Evolutionary conservation across 345 rosid genomes (phyloP), one percentile per base, ranked within the genome.

Genomic region (Garcia nutans): DNA sequence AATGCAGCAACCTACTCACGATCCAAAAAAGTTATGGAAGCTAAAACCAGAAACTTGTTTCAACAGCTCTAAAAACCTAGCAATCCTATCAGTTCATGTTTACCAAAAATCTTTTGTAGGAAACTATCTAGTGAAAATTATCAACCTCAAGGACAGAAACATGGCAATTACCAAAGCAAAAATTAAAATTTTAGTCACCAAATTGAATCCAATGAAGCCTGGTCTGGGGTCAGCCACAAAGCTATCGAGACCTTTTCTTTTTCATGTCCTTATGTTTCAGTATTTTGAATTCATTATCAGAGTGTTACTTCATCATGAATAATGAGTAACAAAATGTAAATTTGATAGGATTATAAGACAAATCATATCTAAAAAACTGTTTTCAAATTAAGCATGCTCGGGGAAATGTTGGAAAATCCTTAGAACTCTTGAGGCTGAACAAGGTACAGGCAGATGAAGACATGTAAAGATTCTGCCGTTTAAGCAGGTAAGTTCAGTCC

Each of bases 31-130:
- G n/a, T 37, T 23, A 42, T 41, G 10, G 70, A 23, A 54, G 50
- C 63, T 3, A 33, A 70, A 70, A 70, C 8, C 9, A 33, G 10
- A 42, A 31, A 1, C 23, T 37, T 41, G 11, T 57, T 42, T 42
- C 75, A 58, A 59, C 65, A 58, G 66, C 52, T 45, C 56, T 24
- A 68, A 68, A 59, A 47, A 73, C 26, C 42, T 59, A 17, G 23
- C 26, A 15, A 13, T 60, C 15, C 65, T 42, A 45, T 17, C 17
- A 23, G 16, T 47, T 56, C n/a, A 47, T 26, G n/a, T 22, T 22
- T 61, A 23, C 17, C 10, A 37, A 8, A 31, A 50, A 49, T 10
- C 52, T 59, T 8, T 10, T 33, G 6, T 37, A 70, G 17, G 52
- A 52, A 16, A 50, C 3, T 10, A 50, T 69, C 60, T 3, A 24